phyloP scores from a whole-genome alignment of 1,284 basidiomycete species.

The Ganoderma lingzhi region DNA sequence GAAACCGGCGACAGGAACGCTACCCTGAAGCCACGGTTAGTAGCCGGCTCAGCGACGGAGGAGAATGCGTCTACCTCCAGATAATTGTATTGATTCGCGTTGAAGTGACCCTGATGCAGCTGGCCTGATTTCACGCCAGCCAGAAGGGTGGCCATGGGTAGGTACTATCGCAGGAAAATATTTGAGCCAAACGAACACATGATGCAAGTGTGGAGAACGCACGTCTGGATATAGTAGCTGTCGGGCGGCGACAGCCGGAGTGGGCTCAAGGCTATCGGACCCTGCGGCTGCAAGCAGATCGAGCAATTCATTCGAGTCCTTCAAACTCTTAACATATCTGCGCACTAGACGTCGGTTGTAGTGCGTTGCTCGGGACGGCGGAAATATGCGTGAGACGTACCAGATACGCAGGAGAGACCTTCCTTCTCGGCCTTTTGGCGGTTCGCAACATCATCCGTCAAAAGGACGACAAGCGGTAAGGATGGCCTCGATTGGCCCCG shows the following conservation, averaged over 20 bases:
- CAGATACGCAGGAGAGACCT: conserved; percentile 71
- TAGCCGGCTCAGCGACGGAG: not conserved
- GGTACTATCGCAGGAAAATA: conserved; percentile 66
- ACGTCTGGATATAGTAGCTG: conserved; percentile 84
- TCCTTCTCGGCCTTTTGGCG: conserved; percentile 78
- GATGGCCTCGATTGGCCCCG: conserved; percentile 52
- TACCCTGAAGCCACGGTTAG: conserved; percentile 64
- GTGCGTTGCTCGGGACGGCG: not conserved
- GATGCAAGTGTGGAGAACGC: conserved; percentile 26
- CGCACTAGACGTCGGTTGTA: conserved; percentile 55
- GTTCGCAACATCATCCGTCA: conserved; percentile 93
- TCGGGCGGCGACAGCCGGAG: conserved; percentile 57
- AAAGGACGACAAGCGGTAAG: conserved; percentile 74
- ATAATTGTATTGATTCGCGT: conserved; percentile 96
- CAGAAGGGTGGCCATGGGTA: conserved; percentile 75
- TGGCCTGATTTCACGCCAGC: conserved; percentile 90
- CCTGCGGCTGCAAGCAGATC: conserved; percentile 83
- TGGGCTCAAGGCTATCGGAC: conserved; percentile 67
- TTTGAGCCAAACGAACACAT: conserved; percentile 14
- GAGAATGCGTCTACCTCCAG: conserved; percentile 69
- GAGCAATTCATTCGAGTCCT: conserved; percentile 69
- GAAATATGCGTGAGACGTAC: conserved; percentile 45
- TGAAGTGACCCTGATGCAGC: conserved; percentile 93
- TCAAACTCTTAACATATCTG: conserved; percentile 82
- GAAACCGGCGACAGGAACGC: conserved; percentile 78